A percentile compares a stretch with the other conserved stretches of the same genome.
phyloP scores from a whole-genome alignment of 2,329 filamentous ascomycete species.

The Geosmithia putterillii region DNA sequence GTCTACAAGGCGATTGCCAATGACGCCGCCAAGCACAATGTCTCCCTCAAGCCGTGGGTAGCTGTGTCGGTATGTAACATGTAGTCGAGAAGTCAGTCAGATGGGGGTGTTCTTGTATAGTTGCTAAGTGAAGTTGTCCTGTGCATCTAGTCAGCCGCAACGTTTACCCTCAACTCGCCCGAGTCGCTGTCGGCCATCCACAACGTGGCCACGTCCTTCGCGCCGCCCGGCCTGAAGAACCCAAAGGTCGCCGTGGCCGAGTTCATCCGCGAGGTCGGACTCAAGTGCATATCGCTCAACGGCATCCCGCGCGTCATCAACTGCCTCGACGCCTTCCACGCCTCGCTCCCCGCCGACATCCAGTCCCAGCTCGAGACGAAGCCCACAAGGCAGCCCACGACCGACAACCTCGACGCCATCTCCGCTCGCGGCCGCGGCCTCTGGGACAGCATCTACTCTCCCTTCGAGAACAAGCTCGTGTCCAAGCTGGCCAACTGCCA shows the following conservation, averaged over 20 bases:
- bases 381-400: conserved; percentile 40
- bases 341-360: conserved; percentile 45
- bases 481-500: conserved; percentile 62
- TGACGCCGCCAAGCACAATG: conserved; percentile 48
- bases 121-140: not conserved
- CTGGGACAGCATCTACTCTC: conserved; percentile 68
- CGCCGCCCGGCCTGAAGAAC: not conserved
- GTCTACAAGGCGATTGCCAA: conserved; percentile 53
- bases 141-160: conserved; percentile 57
- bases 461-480: conserved; percentile 60
- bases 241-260: conserved; percentile 43
- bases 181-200: conserved; percentile 57
- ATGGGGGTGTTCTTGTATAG: not conserved
- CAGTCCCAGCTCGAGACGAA: conserved; percentile 37
- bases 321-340: conserved; percentile 60
- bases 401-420: conserved; percentile 40
- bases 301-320: conserved; percentile 78
- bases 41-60: conserved; percentile 54
- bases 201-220: conserved; percentile 26
- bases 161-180: conserved; percentile 78
- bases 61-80: conserved; percentile 44
- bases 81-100: too few relatives aligned
- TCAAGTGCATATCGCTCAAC: conserved; percentile 72
- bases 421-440: conserved; percentile 48
- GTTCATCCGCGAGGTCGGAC: conserved; percentile 61